Evolutionary conservation across 345 rosid genomes (phyloP).

Genomic region (Hibiscus trionum): DNA sequence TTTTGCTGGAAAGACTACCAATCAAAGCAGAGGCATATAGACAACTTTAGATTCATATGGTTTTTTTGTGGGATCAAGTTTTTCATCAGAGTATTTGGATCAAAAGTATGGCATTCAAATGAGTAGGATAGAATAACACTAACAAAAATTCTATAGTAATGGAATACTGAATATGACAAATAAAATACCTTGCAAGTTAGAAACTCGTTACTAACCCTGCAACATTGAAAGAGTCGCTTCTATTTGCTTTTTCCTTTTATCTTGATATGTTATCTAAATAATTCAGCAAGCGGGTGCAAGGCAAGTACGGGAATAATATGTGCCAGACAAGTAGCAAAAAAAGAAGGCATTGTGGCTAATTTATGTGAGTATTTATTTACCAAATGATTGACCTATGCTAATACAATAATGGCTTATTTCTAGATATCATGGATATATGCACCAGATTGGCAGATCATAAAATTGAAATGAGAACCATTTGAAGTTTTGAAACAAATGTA

Average conservation of each 20-base stretch:
- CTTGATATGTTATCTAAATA: no score
- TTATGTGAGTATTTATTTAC: no score
- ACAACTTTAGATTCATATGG: not conserved
- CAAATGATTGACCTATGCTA: no score
- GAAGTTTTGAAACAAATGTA: not conserved
- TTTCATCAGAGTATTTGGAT: not conserved
- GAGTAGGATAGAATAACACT: not conserved
- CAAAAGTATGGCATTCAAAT: not conserved
- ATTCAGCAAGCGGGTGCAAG: no score
- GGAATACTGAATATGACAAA: not conserved
- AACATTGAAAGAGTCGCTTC: no score
- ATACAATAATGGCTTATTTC: not conserved
- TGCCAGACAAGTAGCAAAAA: no score
- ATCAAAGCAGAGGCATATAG: not conserved
- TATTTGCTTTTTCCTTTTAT: no score
- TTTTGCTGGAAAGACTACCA: slow-evolving; percentile 42
- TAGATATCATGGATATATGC: not conserved
- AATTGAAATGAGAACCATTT: not conserved
- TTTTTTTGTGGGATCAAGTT: not conserved
- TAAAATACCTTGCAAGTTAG: not conserved
- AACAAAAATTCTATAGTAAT: not conserved
- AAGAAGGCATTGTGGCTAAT: no score
- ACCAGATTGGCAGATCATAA: not conserved
- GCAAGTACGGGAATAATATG: no score
- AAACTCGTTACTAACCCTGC: not conserved